Base-by-base conservation (phyloP, 257 asterid genomes). In the Primulina eburnea region DNA sequence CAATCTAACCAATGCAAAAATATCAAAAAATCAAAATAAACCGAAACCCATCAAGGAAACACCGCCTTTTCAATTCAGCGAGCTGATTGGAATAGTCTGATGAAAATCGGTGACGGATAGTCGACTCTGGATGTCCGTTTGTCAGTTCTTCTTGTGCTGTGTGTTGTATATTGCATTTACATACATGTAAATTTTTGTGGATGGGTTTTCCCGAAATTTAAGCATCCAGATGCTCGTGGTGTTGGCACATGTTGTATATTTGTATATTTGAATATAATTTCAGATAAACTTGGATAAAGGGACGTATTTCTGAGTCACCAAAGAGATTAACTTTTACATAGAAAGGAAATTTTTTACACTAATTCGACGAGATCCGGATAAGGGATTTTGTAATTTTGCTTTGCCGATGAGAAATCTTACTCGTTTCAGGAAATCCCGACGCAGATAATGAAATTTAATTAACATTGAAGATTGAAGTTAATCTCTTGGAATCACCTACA, bases 331-430 rank as follows among this genome's bases (percentile, higher is more conserved):
- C 16, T 6, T 37, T 43, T 43, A 58, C 57, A 43, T 43, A 6
- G 55, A 12, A 21, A 2, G 2, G 12, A 33, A 67, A 24, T 62
- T 75, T 38, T 75, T 75, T 84, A 77, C 85, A 85, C 85, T 81
- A 70, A 65, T 29, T 61, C 57, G 56, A 75, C 38, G 21, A 50
- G 57, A 50, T 65, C 43, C 52, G 76, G 80, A 72, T 53, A 70
- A 60, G 67, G 7, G 71, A 55, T 14, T 32, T 61, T 24, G 65
- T 59, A 68, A 67, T 53, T 7, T 67, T 16, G 21, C 55, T 35
- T 60, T 68, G 26, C n/a, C 55, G 43, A 68, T 4, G 53, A 20
- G 75, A 70, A 77, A 80, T 80, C 73, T 80, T 71, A 17, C 53
- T 14, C 53, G 12, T 43, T 43, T 43, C 17, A 43, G 53, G 53